Conservation (phyloP, 202 grass and related monocot genomes). For the Sporobolus alterniflorus region DNA sequence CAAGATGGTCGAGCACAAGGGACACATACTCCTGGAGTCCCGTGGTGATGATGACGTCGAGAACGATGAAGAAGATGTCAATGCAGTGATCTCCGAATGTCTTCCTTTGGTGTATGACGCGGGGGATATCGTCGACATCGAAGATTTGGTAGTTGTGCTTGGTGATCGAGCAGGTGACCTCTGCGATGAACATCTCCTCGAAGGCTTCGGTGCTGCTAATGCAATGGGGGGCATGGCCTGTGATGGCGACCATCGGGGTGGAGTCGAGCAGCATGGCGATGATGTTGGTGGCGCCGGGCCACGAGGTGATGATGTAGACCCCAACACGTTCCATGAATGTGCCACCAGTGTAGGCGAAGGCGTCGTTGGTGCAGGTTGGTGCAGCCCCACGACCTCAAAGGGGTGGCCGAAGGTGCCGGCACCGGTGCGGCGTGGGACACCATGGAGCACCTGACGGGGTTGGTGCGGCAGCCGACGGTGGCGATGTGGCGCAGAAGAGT, state of each 20-base stretch:
- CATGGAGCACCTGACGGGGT: slow-evolving; percentile 33
- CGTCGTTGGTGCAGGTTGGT: slow-evolving; percentile 68
- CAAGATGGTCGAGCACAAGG: too few relatives aligned
- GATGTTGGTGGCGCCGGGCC: slow-evolving; percentile 93
- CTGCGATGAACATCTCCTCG: slow-evolving; percentile 95
- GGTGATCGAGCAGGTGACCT: slow-evolving; percentile 94
- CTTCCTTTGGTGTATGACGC: too few relatives aligned
- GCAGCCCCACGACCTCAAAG: slow-evolving; percentile 42
- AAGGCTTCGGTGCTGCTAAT: slow-evolving; percentile 98
- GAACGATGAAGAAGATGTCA: too few relatives aligned
- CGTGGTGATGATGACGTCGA: too few relatives aligned
- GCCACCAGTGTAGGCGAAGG: slow-evolving; percentile 93
- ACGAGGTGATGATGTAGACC: slow-evolving; percentile 89
- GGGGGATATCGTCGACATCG: slow-evolving; percentile 74
- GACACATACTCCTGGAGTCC: too few relatives aligned
- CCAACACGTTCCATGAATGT: slow-evolving; percentile 91
- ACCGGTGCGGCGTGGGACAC: background rate
- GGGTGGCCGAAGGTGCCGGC: slow-evolving; percentile 29
- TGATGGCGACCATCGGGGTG: slow-evolving; percentile 88
- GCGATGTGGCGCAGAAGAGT: background rate
- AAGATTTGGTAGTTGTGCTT: slow-evolving; percentile 92
- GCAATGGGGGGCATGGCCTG: slow-evolving; percentile 89
- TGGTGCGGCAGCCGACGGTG: slow-evolving; percentile 7
- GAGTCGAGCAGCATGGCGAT: slow-evolving; percentile 96
- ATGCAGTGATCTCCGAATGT: too few relatives aligned